Evolutionary conservation across 306 rosid genomes (phyloP), one percentile per base, ranked within the genome.

Genomic region (Leucaena leucocephala): DNA sequence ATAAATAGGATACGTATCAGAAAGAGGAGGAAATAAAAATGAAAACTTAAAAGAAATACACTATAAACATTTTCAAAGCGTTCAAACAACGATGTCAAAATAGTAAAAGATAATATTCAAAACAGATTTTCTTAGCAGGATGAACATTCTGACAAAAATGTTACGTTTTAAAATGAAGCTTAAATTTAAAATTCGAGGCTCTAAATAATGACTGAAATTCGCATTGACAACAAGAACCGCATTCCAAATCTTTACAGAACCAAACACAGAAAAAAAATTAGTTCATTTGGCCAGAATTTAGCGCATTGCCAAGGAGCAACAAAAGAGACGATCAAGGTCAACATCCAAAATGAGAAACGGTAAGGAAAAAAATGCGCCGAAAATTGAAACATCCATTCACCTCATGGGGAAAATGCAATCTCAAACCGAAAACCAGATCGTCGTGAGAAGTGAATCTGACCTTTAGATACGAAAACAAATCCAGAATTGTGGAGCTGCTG

Each of bases 321-420:
- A 57, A 71, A 21, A 74, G 39, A 66, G 73, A 72, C 79, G 45
- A 54, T 62, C 12, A 68, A 6, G 74, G 85, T 59, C 80, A 80
- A 72, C 34, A n/a, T 52, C 68, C 38, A 58, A 54, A 66, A 46
- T 42, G 42, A 48, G 44, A 52, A n/a, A 38, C 22, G 8, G 7
- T 8, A 7, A 77, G 17, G 43, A 45, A 67, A 58, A 27, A 72
- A 76, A 27, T 38, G 46, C 36, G 57, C 12, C 15, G 46, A 80
- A 22, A 52, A 39, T 39, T 33, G 52, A 55, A 78, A 79, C 34
- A 40, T 64, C 65, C 19, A 44, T 77, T 75, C 72, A 82, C 74
- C 90, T 86, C 82, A 36, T 52, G 81, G 48, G 45, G 80, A 73
- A 77, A 75, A 65, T 67, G 84, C 39, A 19, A 11, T 42, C 83